Base-by-base conservation (phyloP, 768 basidiomycete species). In the Termitomyces sp. region DNA sequence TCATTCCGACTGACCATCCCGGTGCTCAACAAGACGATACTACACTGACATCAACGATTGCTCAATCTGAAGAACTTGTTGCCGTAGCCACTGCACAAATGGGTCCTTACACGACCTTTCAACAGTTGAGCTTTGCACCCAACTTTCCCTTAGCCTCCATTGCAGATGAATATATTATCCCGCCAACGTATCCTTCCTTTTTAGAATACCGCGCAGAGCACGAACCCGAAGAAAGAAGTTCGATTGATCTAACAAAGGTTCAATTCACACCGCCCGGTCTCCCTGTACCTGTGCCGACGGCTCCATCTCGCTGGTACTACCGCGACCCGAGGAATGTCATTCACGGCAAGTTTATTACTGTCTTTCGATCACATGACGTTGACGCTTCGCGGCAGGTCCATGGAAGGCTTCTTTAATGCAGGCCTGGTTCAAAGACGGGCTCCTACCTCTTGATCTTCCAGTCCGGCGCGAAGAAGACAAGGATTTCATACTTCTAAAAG, bases 341-440 rank as follows among this genome's bases (percentile, higher is more conserved):
- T 30, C 91, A 91, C 71, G 91, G 91, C 90, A 61, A 66, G 83
- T 70, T 26, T 18, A 22, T n/a, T n/a, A n/a, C n/a, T n/a, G n/a
- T n/a, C 16, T 49, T 41, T 26, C n/a, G 10, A 33, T 7, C 18
- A 28, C 20, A 22, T 41, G 13, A 55, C 32, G 5, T 54, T 36
- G 16, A 54, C 41, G 3, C 35, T 50, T 52, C 24, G n/a, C 16
- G 40, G 16, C 58, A 92, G 91, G 92, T 36, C 92, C 91, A 22
- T 93, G 92, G 92, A 90, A 89, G 66, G 78, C 88, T n/a, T 81
- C 84, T 24, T 76, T 92, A 47, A 94, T 94, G 91, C 90, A 93
- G 66, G 81, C 85, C 4, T 94, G 91, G 91, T 92, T 89, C 66
- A 89, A 87, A 65, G 92, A 94, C 60, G 89, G 88, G 9, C 69